Evolutionary conservation across 2,329 filamentous ascomycete genomes (phyloP).

Genomic region (Waltergamsia citrina): DNA sequence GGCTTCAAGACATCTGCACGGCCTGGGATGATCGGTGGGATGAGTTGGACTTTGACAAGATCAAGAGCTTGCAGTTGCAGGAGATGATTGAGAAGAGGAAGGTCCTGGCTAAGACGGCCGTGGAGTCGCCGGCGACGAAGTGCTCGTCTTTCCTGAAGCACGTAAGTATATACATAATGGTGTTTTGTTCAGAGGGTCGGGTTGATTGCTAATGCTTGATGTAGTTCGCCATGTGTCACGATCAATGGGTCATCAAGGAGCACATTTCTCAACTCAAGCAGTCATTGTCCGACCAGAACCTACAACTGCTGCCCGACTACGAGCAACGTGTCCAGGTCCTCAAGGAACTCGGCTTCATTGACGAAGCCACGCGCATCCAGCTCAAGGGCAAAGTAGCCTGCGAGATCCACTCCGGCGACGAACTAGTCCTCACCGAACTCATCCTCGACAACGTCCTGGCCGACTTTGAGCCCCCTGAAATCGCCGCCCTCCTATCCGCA

Average conservation of each 20-base stretch:
- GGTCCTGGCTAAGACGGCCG: constrained; percentile 52
- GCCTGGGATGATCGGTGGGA: constrained; percentile 76
- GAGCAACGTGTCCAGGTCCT: constrained; percentile 89
- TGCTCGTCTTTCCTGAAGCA: constrained; percentile 84
- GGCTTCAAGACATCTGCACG: constrained; percentile 58
- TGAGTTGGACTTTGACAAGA: constrained; percentile 71
- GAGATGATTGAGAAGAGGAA: constrained; percentile 68
- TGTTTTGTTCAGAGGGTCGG: no score
- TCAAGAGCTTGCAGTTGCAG: constrained; percentile 75
- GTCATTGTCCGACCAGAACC: constrained; percentile 89
- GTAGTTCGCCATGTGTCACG: constrained; percentile 89
- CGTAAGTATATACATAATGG: constrained; percentile 47
- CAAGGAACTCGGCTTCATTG: constrained; percentile 86
- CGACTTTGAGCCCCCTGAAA: constrained; percentile 92
- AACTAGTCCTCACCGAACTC: constrained; percentile 90
- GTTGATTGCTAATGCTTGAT: constrained; percentile 25
- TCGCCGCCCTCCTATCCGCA: constrained; percentile 82
- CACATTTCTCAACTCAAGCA: constrained; percentile 82
- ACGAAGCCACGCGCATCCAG: constrained; percentile 77
- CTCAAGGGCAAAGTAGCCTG: constrained; percentile 98
- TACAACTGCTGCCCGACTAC: constrained; percentile 92
- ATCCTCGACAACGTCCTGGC: constrained; percentile 95
- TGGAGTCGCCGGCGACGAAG: constrained; percentile 52
- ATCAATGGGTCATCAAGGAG: constrained; percentile 93
- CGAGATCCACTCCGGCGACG: constrained; percentile 94